These are phyloP conservation scores for Reticulascus tulasneorum DNA, from an alignment of 2,329 filamentous ascomycete genomes.

Conservation along the genomic window DNA sequence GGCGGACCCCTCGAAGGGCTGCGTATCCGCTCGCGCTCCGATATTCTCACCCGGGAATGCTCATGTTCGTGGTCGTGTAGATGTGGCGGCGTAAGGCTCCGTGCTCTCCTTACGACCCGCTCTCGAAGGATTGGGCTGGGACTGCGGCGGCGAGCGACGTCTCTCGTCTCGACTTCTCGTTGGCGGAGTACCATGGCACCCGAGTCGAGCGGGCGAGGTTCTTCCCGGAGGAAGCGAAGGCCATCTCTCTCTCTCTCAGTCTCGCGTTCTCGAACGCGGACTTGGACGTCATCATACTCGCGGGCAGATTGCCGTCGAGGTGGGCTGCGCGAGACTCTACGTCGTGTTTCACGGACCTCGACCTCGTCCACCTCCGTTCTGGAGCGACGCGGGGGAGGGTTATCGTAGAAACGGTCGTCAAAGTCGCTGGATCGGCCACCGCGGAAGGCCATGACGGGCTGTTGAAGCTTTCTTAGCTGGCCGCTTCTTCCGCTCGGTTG, in stretches of 20 bases:
- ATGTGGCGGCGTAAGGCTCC: conserved; percentile 37
- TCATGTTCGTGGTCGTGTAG: conserved; percentile 24
- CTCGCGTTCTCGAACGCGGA: conserved; percentile 40
- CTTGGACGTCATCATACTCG: conserved; percentile 28
- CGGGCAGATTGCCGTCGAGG: no score
- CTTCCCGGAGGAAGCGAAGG: conserved; percentile 47
- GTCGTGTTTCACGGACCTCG: no score
- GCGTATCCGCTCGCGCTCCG: conserved; percentile 33
- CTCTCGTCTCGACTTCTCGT: conserved; percentile 52
- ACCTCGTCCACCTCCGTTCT: no score
- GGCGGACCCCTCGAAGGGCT: conserved; percentile 32
- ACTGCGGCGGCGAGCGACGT: conserved; percentile 40
- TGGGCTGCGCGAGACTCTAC: no score
- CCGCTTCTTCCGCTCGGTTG: no score
- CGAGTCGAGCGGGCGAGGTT: conserved; percentile 41
- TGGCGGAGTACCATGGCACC: conserved; percentile 52
- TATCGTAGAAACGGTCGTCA: conserved; percentile 17
- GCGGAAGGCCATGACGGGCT: no score
- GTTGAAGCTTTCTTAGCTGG: no score
- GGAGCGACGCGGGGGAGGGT: conserved; percentile 30
- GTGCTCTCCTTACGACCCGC: conserved; percentile 37
- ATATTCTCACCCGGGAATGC: conserved; percentile 33
- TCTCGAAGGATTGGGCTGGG: conserved; percentile 33
- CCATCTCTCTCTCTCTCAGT: conserved; percentile 30
- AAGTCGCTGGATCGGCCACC: conserved; percentile 11